A percentile compares a stretch with the other conserved stretches of the same genome.
phyloP scores from a whole-genome alignment of 192 early-diverging fungal species.

The Dissophora ornata region DNA sequence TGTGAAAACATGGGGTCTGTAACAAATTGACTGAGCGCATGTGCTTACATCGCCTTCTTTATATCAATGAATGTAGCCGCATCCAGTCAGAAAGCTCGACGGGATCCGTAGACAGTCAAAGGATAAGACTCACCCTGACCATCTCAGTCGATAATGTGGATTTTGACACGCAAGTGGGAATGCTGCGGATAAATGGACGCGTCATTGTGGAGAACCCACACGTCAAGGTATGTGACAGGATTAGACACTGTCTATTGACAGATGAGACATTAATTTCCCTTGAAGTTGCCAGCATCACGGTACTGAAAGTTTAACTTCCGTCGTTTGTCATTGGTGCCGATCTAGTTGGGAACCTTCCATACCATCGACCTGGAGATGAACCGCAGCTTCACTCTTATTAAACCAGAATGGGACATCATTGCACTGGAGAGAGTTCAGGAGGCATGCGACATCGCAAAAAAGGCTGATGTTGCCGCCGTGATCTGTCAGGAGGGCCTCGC shows the following conservation, averaged over 20 bases:
- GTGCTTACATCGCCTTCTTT: too few species aligned
- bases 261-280: too few species aligned
- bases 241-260: neutral
- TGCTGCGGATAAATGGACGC: constrained; percentile 89
- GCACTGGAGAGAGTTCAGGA: constrained; percentile 88
- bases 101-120: constrained; percentile 87
- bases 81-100: constrained; percentile 90
- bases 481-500: constrained; percentile 93
- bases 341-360: constrained; percentile 89
- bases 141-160: constrained; percentile 88
- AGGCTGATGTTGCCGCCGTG: constrained; percentile 93
- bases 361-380: constrained; percentile 94
- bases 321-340: constrained; percentile 1
- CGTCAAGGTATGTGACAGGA: constrained; percentile 74
- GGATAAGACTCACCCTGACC: constrained; percentile 83
- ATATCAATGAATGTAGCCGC: constrained; percentile 61
- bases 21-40: too few species aligned
- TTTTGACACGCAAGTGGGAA: constrained; percentile 89
- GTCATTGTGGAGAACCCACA: constrained; percentile 88
- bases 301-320: too few species aligned
- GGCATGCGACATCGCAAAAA: constrained; percentile 88
- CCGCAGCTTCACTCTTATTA: constrained; percentile 87
- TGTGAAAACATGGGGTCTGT: too few species aligned
- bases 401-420: constrained; percentile 95
- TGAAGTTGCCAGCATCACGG: neutral